A percentile compares a stretch with the other conserved stretches of the same genome.
Conservation (phyloP, 2,329 filamentous ascomycete genomes). For the Aspergillus nomiae region DNA sequence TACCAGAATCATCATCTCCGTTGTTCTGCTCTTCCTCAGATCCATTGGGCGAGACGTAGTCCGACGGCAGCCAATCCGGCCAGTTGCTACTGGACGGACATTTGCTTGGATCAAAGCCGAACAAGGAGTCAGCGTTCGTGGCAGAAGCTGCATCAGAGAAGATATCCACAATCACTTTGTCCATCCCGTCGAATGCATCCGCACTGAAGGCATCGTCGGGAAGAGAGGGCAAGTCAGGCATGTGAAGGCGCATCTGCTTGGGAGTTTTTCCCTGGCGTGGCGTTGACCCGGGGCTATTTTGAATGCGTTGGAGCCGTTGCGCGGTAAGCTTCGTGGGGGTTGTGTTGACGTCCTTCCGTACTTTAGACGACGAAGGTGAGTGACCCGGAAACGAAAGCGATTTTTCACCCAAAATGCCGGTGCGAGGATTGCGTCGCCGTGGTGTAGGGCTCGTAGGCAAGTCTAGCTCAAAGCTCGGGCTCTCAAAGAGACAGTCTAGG, state of each 20-base stretch:
- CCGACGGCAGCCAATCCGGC: constrained; percentile 40
- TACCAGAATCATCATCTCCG: constrained; percentile 27
- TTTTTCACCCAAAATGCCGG: constrained; percentile 37
- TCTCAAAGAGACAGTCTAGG: constrained; percentile 68
- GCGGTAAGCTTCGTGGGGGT: constrained; percentile 36
- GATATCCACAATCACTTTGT: constrained; percentile 42
- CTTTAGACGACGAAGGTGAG: constrained; percentile 34
- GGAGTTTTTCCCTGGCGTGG: constrained; percentile 28
- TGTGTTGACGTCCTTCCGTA: constrained; percentile 23
- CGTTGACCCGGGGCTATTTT: constrained; percentile 22
- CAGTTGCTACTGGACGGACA: constrained; percentile 30
- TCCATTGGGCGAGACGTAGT: constrained; percentile 35
- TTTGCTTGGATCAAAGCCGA: constrained; percentile 30
- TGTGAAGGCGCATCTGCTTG: constrained; percentile 25
- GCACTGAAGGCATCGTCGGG: constrained; percentile 27
- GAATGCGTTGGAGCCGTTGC: constrained; percentile 37
- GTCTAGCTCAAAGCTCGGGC: constrained; percentile 55
- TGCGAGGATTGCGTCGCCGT: constrained; percentile 56
- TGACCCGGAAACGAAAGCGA: constrained; percentile 40
- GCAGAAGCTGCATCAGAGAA: constrained; percentile 33
- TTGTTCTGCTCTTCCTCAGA: constrained; percentile 28
- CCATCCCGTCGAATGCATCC: constrained; percentile 32
- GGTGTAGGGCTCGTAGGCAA: constrained; percentile 56
- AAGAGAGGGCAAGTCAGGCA: constrained; percentile 22
- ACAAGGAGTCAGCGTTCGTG: constrained; percentile 29